Base-by-base conservation (phyloP, 352 stramenopile species). In the Pythium aristosporum region DNA sequence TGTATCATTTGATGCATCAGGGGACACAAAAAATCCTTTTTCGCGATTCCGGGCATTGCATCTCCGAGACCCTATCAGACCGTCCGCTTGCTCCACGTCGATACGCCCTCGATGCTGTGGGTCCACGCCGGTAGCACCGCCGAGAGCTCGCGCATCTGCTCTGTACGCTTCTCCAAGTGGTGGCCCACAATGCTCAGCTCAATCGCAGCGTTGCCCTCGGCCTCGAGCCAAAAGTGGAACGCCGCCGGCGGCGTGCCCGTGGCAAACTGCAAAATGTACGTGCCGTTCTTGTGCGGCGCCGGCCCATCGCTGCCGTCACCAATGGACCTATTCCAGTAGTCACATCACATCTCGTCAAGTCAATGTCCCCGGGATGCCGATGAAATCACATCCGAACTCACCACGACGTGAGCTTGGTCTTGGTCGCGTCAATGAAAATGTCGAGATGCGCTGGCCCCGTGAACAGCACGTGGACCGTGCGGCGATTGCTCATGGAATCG, bases 191-290 rank as follows among this genome's bases (percentile, higher is more conserved):
- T 75, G 41, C 74, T 82, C 9, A 85, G 72, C 52, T 88, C 73
- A 47, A 92, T 85, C 7, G 73, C 64, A 0, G 67, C 57, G 23
- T 74, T 71, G 13, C 67, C 72, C 68, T 80, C 75, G 0, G 78
- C 80, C 61, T 92, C 84, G 65, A 92, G 76, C 84, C 84, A 92
- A 61, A 91, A 92, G 56, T 92, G 78, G 51, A 90, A 91, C 13
- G 60, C 80, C 6, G 81, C 73, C 0, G 81, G 78, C 36, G 85
- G 57, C 6, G 64, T 72, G 21, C 84, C 84, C 8, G 75, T 87
- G 46, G 77, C 78, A 47, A 92, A 87, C 58, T 92, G 84, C 47
- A 92, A 65, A 47, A 92, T 87, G 58, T 92, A 92, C 18, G 75
- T 77, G 57, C 87, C 84, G 52, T 89, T 74, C 28, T 81, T 78